Conservation (phyloP, 352 stramenopile species). For the Globisporangium lucens region DNA sequence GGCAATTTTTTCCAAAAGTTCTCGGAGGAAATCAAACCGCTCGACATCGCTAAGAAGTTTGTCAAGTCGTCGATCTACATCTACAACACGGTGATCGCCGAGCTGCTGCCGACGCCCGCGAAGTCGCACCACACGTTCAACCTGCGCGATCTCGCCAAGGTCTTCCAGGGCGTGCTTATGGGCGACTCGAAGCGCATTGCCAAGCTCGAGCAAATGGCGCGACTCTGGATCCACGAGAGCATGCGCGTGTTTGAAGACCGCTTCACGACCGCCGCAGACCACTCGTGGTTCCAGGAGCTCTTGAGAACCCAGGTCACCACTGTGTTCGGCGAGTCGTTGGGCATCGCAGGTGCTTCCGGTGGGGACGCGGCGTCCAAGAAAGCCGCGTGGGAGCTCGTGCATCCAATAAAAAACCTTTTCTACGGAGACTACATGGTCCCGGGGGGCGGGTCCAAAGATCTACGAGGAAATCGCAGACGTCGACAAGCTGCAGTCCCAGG, state of each 20-base stretch:
- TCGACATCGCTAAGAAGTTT: conserved; percentile 48
- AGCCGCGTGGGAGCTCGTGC: conserved; percentile 59
- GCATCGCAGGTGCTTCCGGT: conserved; percentile 15
- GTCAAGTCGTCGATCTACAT: conserved; percentile 75
- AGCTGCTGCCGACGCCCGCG: conserved; percentile 76
- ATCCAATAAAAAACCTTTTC: conserved; percentile 63
- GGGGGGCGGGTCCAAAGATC: conserved; percentile 85
- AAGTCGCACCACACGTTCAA: conserved; percentile 91
- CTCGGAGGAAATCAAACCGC: conserved; percentile 59
- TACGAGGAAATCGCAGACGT: conserved; percentile 92
- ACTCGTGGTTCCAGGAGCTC: conserved; percentile 77
- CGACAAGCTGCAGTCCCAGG: conserved; percentile 69
- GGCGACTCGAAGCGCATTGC: conserved; percentile 71
- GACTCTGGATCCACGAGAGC: conserved; percentile 83
- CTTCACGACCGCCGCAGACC: conserved; percentile 70
- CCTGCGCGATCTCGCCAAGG: conserved; percentile 84
- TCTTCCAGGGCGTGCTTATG: conserved; percentile 85
- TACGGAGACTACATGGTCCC: conserved; percentile 93
- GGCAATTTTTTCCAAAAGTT: conserved; percentile 69
- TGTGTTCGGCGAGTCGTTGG: conserved; percentile 51
- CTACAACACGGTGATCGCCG: conserved; percentile 82
- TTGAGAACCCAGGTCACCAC: conserved; percentile 54
- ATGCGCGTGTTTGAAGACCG: conserved; percentile 87
- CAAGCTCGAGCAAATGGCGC: conserved; percentile 64
- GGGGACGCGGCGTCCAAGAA: conserved; percentile 26